Evolutionary conservation across 2,329 filamentous ascomycete genomes (phyloP).

Genomic region (Parascedosporium putredinis): DNA sequence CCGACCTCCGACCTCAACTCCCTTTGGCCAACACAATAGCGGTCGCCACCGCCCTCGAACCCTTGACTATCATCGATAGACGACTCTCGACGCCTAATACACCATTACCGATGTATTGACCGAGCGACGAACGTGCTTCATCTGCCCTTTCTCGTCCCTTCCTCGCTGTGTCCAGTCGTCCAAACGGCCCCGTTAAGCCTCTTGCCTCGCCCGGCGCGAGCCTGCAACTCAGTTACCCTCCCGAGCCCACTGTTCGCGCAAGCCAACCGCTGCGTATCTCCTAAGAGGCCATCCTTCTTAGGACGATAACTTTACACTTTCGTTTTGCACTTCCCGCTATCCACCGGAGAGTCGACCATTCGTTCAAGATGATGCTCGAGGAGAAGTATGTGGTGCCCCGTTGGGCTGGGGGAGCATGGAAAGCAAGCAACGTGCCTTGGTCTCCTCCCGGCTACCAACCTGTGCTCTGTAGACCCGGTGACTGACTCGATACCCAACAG

Average conservation of each 20-base stretch:
- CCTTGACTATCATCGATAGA: background rate
- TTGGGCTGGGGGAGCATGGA: background rate
- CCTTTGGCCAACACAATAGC: background rate
- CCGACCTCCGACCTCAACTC: constrained; percentile 1
- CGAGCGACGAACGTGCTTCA: too few species aligned
- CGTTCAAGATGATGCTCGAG: constrained; percentile 29
- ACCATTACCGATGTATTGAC: background rate
- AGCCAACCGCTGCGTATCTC: constrained; percentile 24
- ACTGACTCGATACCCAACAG: constrained; percentile 26
- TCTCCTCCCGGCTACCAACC: background rate
- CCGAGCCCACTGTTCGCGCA: constrained; percentile 22
- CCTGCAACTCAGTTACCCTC: constrained; percentile 7
- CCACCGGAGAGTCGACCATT: constrained; percentile 14
- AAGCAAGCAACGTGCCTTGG: background rate
- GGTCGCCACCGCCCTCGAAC: background rate
- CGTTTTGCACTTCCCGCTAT: constrained; percentile 4
- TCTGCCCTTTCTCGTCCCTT: background rate
- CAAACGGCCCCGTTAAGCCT: too few species aligned
- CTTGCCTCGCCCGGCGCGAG: constrained; percentile 18
- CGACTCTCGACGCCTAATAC: background rate
- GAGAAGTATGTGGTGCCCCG: constrained; percentile 29
- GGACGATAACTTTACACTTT: background rate
- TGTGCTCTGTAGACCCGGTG: background rate
- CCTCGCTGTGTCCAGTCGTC: background rate
- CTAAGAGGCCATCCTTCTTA: too few species aligned